phyloP scores from a whole-genome alignment of 345 rosid genomes.

The Eucalyptus sp. region DNA sequence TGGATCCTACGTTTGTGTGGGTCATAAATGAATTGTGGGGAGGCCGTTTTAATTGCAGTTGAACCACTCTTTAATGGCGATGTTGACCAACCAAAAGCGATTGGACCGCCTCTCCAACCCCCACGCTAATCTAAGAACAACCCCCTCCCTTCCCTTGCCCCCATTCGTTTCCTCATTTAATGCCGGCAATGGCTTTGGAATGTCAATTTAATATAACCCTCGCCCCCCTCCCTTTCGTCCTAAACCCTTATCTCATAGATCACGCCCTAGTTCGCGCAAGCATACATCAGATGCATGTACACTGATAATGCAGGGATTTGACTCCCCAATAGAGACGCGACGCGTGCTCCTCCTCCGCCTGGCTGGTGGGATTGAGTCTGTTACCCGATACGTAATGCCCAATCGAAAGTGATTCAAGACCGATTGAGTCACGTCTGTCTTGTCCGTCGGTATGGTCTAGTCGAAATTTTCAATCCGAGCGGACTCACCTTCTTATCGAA shows the following conservation, averaged over 20 bases:
- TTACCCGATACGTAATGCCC: neutral
- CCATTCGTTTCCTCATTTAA: neutral
- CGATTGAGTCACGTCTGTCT: neutral
- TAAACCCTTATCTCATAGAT: neutral
- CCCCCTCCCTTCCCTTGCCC: neutral
- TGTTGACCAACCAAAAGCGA: neutral
- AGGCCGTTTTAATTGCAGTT: neutral
- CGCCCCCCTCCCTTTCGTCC: neutral
- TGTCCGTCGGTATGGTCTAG: neutral
- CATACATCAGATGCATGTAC: neutral
- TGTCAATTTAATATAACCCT: neutral
- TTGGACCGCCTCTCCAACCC: neutral
- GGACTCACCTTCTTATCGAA: neutral
- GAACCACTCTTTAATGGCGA: neutral
- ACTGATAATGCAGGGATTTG: neutral
- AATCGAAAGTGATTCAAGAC: accelerated
- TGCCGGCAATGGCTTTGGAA: neutral
- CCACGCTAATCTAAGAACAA: neutral
- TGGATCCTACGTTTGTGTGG: neutral
- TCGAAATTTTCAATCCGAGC: neutral
- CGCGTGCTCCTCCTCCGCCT: neutral
- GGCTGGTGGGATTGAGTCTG: neutral
- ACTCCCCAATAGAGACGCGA: neutral
- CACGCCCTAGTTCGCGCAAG: neutral
- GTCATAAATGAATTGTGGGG: neutral